A percentile compares a stretch with the other conserved stretches of the same genome.
These are phyloP conservation scores for Chaetomiaceae sp. DNA, from an alignment of 2,329 filamentous ascomycete species.

Conservation along the genomic window DNA sequence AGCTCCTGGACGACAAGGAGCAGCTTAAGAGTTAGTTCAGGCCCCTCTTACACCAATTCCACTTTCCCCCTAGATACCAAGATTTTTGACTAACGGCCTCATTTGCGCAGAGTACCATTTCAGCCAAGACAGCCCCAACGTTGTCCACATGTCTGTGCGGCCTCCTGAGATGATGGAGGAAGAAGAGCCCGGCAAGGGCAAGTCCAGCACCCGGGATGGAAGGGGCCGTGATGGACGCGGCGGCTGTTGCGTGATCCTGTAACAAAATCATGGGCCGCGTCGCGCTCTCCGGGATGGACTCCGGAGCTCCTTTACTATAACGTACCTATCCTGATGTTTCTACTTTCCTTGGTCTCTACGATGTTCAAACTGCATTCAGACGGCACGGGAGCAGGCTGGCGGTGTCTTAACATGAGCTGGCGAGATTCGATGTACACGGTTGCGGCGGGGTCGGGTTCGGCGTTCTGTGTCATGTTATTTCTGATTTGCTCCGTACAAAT, in stretches of 20 bases:
- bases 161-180: slow-evolving; percentile 81
- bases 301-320: background rate
- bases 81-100: slow-evolving; percentile 1
- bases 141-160: slow-evolving; percentile 91
- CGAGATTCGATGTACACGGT: slow-evolving; percentile 4
- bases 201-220: slow-evolving; percentile 40
- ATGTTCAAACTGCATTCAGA: slow-evolving; percentile 3
- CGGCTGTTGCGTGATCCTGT: slow-evolving; percentile 44
- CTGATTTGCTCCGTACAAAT: slow-evolving; percentile 2
- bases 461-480: slow-evolving; percentile 1
- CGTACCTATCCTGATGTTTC: background rate
- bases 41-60: too few species aligned
- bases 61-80: too few species aligned
- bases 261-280: background rate
- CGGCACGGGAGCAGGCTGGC: slow-evolving; percentile 6
- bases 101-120: slow-evolving; percentile 73
- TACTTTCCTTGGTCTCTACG: background rate
- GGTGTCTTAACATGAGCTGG: slow-evolving; percentile 1
- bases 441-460: slow-evolving; percentile 5
- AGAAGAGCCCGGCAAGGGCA: slow-evolving; percentile 64
- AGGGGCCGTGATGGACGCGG: slow-evolving; percentile 36
- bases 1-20: slow-evolving; percentile 83
- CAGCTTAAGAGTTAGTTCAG: slow-evolving; percentile 74
- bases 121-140: slow-evolving; percentile 66
- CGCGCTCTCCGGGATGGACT: background rate